phyloP scores from a whole-genome alignment of 805 yeast species.

The Brettanomyces anomalus region DNA sequence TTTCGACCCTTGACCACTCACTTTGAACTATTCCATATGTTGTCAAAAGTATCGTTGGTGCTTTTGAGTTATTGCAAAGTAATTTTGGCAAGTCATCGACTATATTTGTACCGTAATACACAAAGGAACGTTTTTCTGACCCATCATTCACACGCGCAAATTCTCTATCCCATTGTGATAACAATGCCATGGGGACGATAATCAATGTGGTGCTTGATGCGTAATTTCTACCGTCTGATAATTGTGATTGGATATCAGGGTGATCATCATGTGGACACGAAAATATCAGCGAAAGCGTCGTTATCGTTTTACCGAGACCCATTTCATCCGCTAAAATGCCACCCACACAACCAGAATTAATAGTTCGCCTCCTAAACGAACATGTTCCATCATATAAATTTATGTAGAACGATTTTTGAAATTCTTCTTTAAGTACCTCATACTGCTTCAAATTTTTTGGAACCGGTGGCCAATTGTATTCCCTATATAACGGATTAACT shows the following conservation, averaged over 20 bases:
- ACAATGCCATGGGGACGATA: constrained; percentile 81
- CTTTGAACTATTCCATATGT: constrained; percentile 82
- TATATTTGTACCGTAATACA: constrained; percentile 69
- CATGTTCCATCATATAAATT: constrained; percentile 77
- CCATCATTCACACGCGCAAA: constrained; percentile 45
- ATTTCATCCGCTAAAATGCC: constrained; percentile 94
- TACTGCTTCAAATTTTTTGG: constrained; percentile 3
- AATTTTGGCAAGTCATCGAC: constrained; percentile 38
- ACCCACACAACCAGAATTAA: constrained; percentile 56
- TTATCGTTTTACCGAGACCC: constrained; percentile 93
- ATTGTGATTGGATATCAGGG: constrained; percentile 7
- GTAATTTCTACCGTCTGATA: constrained; percentile 23
- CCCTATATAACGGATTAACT: constrained; percentile 82
- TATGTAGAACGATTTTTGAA: constrained; percentile 45
- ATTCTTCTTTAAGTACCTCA: constrained; percentile 4
- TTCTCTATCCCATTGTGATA: constrained; percentile 89
- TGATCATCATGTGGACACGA: constrained; percentile 50
- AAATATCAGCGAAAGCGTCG: constrained; percentile 65
- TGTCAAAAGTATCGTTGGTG: constrained; percentile 69
- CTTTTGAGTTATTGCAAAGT: constrained; percentile 31
- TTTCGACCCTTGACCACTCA: constrained; percentile 50
- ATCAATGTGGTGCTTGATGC: constrained; percentile 69
- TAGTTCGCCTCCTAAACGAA: constrained; percentile 54
- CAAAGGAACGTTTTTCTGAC: constrained; percentile 33
- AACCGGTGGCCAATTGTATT: constrained; percentile 59